Evolutionary conservation across 2,329 filamentous ascomycete genomes (phyloP).

Genomic region (Colletotrichum trifolii): DNA sequence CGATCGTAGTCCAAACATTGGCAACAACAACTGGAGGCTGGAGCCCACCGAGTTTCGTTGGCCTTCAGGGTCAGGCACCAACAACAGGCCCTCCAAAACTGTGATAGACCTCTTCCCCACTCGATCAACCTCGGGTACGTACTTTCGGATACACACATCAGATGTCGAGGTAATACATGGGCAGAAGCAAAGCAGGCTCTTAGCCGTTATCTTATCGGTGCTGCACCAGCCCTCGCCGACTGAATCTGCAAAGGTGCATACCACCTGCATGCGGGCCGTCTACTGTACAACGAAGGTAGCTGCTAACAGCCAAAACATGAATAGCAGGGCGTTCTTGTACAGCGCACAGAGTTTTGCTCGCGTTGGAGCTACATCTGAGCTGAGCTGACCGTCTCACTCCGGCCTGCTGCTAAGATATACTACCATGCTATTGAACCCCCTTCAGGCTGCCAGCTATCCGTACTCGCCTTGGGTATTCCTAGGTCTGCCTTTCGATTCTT

Average conservation of each 20-base stretch:
- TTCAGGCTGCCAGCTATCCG: too few species aligned
- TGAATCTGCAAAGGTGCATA: slow-evolving; percentile 23
- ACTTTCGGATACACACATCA: neutral
- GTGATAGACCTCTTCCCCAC: neutral
- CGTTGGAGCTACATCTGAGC: neutral
- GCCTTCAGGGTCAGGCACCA: slow-evolving; percentile 25
- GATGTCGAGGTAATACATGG: neutral
- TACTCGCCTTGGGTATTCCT: too few species aligned
- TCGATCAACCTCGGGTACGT: neutral
- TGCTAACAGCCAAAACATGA: slow-evolving; percentile 35
- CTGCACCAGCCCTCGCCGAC: slow-evolving; percentile 10
- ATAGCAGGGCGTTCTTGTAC: slow-evolving; percentile 32
- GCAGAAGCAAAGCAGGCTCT: neutral
- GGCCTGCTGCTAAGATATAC: too few species aligned
- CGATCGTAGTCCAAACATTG: slow-evolving; percentile 24
- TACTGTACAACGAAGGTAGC: slow-evolving; percentile 3
- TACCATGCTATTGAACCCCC: too few species aligned
- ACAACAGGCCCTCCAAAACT: neutral
- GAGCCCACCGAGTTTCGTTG: neutral
- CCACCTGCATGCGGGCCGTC: slow-evolving; percentile 13
- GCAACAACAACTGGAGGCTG: slow-evolving; percentile 15
- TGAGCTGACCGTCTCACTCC: too few species aligned
- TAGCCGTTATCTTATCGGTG: neutral
- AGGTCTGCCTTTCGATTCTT: too few species aligned
- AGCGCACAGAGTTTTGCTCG: slow-evolving; percentile 26